These are phyloP conservation scores for Raphanus raphanistrum DNA, from an alignment of 345 rosid genomes.

Conservation along the genomic window DNA sequence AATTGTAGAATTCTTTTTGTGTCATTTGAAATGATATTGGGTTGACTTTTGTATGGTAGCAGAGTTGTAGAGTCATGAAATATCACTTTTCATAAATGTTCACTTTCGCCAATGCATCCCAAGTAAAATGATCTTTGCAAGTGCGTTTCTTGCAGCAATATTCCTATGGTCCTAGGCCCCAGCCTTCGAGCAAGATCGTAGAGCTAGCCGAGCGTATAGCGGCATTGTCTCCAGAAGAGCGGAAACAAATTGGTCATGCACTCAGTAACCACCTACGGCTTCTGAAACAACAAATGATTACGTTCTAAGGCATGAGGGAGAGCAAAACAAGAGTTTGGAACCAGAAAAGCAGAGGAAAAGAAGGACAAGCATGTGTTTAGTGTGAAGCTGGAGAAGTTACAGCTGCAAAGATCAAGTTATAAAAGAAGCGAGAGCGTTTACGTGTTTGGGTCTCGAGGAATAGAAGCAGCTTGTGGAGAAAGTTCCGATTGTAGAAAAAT, in stretches of 20 bases:
- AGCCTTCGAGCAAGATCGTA: slow-evolving; percentile 33
- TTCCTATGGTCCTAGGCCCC: slow-evolving; percentile 38
- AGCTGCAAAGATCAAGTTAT: slow-evolving; percentile 35
- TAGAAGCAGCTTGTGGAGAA: slow-evolving; percentile 43
- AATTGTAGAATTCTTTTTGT: not conserved
- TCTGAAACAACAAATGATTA: slow-evolving; percentile 32
- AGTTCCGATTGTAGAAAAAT: slow-evolving; percentile 25
- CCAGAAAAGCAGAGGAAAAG: slow-evolving; percentile 29
- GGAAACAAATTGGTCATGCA: slow-evolving; percentile 35
- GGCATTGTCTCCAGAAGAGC: slow-evolving; percentile 36
- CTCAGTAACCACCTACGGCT: slow-evolving; percentile 35
- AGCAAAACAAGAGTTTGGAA: slow-evolving; percentile 32
- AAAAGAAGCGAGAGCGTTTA: slow-evolving; percentile 40
- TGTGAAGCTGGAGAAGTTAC: slow-evolving; percentile 40
- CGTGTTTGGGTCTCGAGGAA: slow-evolving; percentile 36
- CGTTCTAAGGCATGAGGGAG: slow-evolving; percentile 30
- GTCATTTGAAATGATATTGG: not conserved
- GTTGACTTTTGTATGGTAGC: not conserved
- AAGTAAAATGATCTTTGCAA: slow-evolving; percentile 28
- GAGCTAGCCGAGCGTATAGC: slow-evolving; percentile 43
- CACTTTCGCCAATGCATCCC: not conserved
- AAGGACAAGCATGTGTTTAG: slow-evolving; percentile 38
- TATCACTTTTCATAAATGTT: not conserved
- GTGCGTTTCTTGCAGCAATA: slow-evolving; percentile 39
- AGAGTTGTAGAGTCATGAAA: not conserved